Evolutionary conservation across 2,329 filamentous ascomycete genomes (phyloP).

Genomic region (Scytalidium sp.): DNA sequence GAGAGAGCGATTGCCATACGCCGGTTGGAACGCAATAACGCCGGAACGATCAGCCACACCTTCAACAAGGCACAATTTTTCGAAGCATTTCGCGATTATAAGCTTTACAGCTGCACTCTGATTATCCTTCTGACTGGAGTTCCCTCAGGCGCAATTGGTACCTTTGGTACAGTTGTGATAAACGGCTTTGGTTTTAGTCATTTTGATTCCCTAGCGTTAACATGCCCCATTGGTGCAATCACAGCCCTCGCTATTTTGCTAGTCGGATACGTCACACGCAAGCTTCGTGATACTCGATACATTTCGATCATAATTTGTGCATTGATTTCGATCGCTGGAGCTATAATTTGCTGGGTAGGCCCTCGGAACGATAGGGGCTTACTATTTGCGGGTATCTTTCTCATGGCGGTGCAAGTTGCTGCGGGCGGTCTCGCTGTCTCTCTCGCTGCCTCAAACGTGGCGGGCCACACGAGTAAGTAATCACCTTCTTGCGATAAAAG

Average conservation of each 20-base stretch:
- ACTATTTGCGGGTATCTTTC: conserved; percentile 15
- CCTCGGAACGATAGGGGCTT: conserved; percentile 28
- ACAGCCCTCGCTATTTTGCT: conserved; percentile 28
- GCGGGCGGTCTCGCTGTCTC: conserved; percentile 22
- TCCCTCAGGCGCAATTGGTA: conserved; percentile 26
- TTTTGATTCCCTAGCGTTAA: conserved; percentile 30
- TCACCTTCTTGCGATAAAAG: neutral
- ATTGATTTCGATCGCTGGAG: conserved; percentile 10
- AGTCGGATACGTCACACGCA: conserved; percentile 26
- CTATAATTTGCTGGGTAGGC: conserved; percentile 15
- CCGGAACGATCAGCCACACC: conserved; percentile 43
- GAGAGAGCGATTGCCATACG: conserved; percentile 23
- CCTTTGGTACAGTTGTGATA: conserved; percentile 31
- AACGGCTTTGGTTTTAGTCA: conserved; percentile 32
- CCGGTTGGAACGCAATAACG: conserved; percentile 26
- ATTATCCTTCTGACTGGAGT: conserved; percentile 28
- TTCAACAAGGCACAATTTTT: conserved; percentile 26
- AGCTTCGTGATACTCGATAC: conserved; percentile 21
- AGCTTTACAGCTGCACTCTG: conserved; percentile 27
- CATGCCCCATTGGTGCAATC: conserved; percentile 29
- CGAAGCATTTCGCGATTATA: conserved; percentile 25
- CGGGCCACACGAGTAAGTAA: conserved; percentile 26
- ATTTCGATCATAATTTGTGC: conserved; percentile 19
- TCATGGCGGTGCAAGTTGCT: conserved; percentile 18
- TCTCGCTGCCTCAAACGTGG: conserved; percentile 30